Conservation (phyloP, 2,329 filamentous ascomycete genomes). For the Fulvia fulva region DNA sequence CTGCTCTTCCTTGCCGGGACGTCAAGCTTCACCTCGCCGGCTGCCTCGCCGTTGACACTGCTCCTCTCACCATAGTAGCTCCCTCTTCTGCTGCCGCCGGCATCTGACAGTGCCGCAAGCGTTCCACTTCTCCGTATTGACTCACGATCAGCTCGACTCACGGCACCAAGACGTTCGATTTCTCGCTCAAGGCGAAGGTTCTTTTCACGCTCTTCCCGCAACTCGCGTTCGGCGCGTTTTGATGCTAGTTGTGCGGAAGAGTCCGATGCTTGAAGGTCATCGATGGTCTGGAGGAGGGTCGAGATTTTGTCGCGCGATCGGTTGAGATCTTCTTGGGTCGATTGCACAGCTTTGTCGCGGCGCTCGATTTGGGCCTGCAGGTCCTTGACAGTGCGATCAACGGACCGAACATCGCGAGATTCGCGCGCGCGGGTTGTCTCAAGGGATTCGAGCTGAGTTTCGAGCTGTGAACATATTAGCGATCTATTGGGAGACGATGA, state of each 20-base stretch:
- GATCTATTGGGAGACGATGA: conserved; percentile 6
- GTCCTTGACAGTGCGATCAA: conserved; percentile 91
- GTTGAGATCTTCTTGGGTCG: conserved; percentile 76
- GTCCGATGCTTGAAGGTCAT: conserved; percentile 87
- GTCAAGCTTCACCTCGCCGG: conserved; percentile 34
- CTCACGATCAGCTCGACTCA: conserved; percentile 67
- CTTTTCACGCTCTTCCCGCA: conserved; percentile 84
- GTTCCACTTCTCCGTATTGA: conserved; percentile 30
- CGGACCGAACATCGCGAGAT: conserved; percentile 82
- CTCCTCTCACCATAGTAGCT: conserved; percentile 38
- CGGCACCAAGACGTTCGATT: conserved; percentile 59
- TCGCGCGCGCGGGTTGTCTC: conserved; percentile 77
- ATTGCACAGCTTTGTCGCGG: conserved; percentile 77
- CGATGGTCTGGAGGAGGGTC: conserved; percentile 83
- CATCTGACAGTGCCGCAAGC: conserved; percentile 41
- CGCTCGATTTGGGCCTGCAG: conserved; percentile 88
- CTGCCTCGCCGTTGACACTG: conserved; percentile 19
- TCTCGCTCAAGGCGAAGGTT: conserved; percentile 78
- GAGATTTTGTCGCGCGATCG: conserved; percentile 88
- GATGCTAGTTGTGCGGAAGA: conserved; percentile 74
- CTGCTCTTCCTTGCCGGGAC: conserved; percentile 41
- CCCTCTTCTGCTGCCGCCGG: conserved; percentile 40
- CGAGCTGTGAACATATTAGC: conserved; percentile 35
- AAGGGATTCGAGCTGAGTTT: conserved; percentile 71
- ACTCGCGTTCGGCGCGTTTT: conserved; percentile 81